Evolutionary conservation across 1,284 basidiomycete genomes (phyloP).

Genomic region (Apiotrichum mycotoxinovorans): DNA sequence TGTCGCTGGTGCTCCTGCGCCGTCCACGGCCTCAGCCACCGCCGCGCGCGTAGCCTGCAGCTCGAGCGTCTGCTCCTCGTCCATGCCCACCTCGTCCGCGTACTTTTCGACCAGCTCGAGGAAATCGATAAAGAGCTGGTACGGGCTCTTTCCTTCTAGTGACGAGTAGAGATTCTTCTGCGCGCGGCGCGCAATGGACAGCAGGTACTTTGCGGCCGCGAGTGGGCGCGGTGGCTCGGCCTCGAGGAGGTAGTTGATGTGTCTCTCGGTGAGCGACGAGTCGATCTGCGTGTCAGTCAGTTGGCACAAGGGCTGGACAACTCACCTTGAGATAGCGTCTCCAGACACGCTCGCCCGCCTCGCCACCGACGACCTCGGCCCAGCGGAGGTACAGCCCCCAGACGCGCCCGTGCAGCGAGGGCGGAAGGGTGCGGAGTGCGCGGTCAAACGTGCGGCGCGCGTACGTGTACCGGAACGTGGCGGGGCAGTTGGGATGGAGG

Average conservation of each 20-base stretch:
- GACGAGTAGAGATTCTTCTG: slow-evolving; percentile 77
- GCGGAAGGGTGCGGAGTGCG: slow-evolving; percentile 86
- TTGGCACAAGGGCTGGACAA: background rate
- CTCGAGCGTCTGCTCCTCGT: slow-evolving; percentile 67
- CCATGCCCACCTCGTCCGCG: slow-evolving; percentile 87
- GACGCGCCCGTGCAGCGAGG: slow-evolving; percentile 86
- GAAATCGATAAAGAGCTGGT: slow-evolving; percentile 89
- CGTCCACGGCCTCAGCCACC: slow-evolving; percentile 53
- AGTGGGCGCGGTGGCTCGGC: slow-evolving; percentile 73
- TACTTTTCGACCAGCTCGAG: slow-evolving; percentile 87
- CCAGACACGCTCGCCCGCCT: slow-evolving; percentile 81
- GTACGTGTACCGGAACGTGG: slow-evolving; percentile 79
- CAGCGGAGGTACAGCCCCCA: slow-evolving; percentile 95
- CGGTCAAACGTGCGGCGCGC: slow-evolving; percentile 92
- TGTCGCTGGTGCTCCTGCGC: slow-evolving; percentile 28
- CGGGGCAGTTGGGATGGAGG: slow-evolving; percentile 83
- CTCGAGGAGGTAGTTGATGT: slow-evolving; percentile 70
- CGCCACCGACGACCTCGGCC: slow-evolving; percentile 81
- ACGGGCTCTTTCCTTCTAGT: slow-evolving; percentile 91
- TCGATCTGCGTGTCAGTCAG: slow-evolving; percentile 56
- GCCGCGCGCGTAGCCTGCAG: slow-evolving; percentile 48
- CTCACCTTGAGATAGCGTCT: slow-evolving; percentile 73
- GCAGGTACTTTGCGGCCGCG: slow-evolving; percentile 86
- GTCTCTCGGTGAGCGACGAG: slow-evolving; percentile 78
- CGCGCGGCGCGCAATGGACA: slow-evolving; percentile 78